Conservation (phyloP, 495 filamentous ascomycete genomes). For the Neurospora sp. region DNA sequence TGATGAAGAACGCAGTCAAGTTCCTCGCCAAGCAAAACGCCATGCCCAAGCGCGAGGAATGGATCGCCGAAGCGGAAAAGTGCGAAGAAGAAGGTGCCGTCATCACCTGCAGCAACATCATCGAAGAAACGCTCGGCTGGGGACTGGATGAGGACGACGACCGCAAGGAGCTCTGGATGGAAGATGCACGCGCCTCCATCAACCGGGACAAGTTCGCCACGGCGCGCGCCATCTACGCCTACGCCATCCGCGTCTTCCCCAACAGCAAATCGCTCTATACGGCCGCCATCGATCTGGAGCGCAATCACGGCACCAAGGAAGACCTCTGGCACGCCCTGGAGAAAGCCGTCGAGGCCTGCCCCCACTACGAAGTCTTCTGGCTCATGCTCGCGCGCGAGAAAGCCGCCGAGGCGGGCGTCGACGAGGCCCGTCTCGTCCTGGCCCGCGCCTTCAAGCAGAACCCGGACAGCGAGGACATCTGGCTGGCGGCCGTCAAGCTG, state of each 20-base stretch:
- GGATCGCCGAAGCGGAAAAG: conserved; percentile 89
- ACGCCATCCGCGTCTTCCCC: conserved; percentile 77
- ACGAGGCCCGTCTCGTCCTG: conserved; percentile 75
- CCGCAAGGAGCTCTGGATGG: conserved; percentile 88
- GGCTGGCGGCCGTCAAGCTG: conserved; percentile 87
- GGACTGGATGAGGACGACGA: conserved; percentile 94
- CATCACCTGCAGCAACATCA: conserved; percentile 76
- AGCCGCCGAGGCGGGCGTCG: conserved; percentile 53
- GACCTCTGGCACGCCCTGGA: conserved; percentile 75
- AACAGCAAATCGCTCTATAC: conserved; percentile 73
- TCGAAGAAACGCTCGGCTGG: conserved; percentile 88
- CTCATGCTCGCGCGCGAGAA: conserved; percentile 92
- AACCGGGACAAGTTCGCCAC: conserved; percentile 74
- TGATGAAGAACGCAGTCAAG: conserved; percentile 90
- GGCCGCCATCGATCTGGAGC: conserved; percentile 82
- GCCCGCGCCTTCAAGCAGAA: conserved; percentile 86
- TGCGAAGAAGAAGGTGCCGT: conserved; percentile 89
- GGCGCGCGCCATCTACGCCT: conserved; percentile 85
- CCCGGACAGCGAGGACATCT: conserved; percentile 93
- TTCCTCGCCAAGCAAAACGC: conserved; percentile 84
- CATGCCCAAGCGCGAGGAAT: conserved; percentile 94
- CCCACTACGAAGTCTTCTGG: conserved; percentile 84
- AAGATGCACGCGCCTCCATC: conserved; percentile 76
- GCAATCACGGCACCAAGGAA: conserved; percentile 79
- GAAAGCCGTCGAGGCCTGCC: conserved; percentile 88